phyloP scores from a whole-genome alignment of 73 alveolate species.

The Breviolum minutum region DNA sequence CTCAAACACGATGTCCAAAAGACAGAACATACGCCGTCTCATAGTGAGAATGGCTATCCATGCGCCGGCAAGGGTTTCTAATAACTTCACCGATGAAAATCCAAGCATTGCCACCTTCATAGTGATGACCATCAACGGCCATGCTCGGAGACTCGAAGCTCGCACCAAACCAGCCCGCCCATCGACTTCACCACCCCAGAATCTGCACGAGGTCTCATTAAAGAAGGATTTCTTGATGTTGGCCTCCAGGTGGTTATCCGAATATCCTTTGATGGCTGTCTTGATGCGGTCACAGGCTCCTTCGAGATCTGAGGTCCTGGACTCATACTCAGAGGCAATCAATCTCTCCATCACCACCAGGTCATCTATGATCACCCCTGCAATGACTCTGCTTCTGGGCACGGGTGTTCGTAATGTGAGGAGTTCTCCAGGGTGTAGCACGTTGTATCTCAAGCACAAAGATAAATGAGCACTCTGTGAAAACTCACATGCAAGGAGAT shows the following conservation, averaged over 20 bases:
- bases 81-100: background rate
- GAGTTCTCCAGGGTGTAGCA: too few relatives aligned
- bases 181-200: background rate
- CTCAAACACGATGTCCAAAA: background rate
- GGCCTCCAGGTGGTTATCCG: background rate
- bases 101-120: background rate
- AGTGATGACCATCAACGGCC: background rate
- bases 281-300: too few relatives aligned
- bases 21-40: background rate
- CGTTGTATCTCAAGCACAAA: too few relatives aligned
- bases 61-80: background rate
- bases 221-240: background rate
- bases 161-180: background rate
- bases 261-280: too few relatives aligned
- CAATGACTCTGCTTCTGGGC: too few relatives aligned
- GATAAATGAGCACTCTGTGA: too few relatives aligned
- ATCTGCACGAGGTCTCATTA: background rate
- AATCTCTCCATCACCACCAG: too few relatives aligned
- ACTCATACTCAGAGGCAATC: too few relatives aligned
- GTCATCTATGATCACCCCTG: too few relatives aligned
- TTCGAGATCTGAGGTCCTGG: too few relatives aligned
- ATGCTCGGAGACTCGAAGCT: background rate
- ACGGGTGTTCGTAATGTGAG: too few relatives aligned
- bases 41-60: background rate
- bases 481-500: too few relatives aligned